A percentile compares a stretch with the other conserved stretches of the same genome.
phyloP scores from a whole-genome alignment of 164 flowering plant species.

The Chloranthus sessilifolius region DNA sequence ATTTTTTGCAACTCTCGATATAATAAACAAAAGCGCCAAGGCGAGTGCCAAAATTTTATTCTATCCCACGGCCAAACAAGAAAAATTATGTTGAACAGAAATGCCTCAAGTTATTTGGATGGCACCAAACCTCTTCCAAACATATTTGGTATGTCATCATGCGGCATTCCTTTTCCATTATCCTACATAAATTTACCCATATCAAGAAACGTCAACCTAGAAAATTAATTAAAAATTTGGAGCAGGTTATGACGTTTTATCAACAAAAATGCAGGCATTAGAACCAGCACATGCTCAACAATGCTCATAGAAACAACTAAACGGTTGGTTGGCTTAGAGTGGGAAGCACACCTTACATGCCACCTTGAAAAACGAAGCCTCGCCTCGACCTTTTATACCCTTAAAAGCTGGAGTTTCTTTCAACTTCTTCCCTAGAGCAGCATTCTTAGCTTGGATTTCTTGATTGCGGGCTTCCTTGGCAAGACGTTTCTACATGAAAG shows the following conservation, averaged over 20 bases:
- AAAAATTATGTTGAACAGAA: conserved; percentile 17
- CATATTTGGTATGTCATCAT: conserved; percentile 99
- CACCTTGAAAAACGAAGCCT: conserved; percentile 90
- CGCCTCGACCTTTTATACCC: conserved; percentile 76
- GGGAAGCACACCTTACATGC: conserved; percentile 82
- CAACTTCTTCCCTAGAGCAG: conserved; percentile 75
- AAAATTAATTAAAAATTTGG: too few relatives aligned
- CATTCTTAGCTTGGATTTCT: conserved; percentile 85
- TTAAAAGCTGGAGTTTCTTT: conserved; percentile 58
- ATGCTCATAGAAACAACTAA: neutral
- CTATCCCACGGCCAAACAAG: conserved; percentile 5
- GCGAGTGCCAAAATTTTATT: conserved; percentile 3
- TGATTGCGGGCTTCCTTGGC: conserved; percentile 88
- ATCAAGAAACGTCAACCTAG: conserved; percentile 4
- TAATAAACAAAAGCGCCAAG: neutral
- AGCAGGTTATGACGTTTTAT: too few relatives aligned
- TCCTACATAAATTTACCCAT: conserved; percentile 60
- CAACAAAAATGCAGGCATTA: neutral
- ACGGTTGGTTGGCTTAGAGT: conserved; percentile 6
- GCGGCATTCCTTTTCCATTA: conserved; percentile 98
- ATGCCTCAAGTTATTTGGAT: conserved; percentile 8
- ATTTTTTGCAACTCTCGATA: neutral
- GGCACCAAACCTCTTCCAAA: conserved; percentile 83
- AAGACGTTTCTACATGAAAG: conserved; percentile 63
- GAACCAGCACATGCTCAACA: too few relatives aligned